Conservation (phyloP, 345 rosid species). For the Turritis glabra region DNA sequence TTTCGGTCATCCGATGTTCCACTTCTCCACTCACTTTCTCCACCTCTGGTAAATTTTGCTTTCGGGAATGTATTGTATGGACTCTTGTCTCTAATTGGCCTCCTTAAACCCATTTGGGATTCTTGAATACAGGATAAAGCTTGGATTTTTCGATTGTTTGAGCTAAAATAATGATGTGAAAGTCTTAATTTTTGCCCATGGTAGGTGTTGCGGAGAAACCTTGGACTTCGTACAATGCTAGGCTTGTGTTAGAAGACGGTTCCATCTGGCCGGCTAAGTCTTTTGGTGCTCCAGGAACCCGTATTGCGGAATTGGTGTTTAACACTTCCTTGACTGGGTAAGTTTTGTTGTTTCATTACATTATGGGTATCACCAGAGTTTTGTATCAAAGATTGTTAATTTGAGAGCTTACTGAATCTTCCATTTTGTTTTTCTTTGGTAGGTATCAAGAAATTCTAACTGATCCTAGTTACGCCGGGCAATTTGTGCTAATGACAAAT, state of each 20-base stretch:
- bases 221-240: slow-evolving; percentile 81
- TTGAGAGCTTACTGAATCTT: background rate
- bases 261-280: slow-evolving; percentile 95
- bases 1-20: slow-evolving; percentile 55
- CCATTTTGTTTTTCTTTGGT: slow-evolving; percentile 14
- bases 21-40: slow-evolving; percentile 46
- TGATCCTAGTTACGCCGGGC: slow-evolving; percentile 97
- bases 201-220: slow-evolving; percentile 63
- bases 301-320: slow-evolving; percentile 94
- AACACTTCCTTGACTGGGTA: slow-evolving; percentile 96
- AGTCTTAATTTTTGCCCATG: background rate
- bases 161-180: background rate
- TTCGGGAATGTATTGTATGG: background rate
- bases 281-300: slow-evolving; percentile 92
- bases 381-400: background rate
- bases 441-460: slow-evolving; percentile 99
- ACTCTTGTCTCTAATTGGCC: background rate
- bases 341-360: background rate
- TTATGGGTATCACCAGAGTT: background rate
- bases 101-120: background rate
- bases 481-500: slow-evolving; percentile 97
- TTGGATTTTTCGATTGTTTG: background rate
- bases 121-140: background rate
- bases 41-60: slow-evolving; percentile 49
- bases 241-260: slow-evolving; percentile 92